Evolutionary conservation across 345 rosid species (phyloP), one percentile per base, ranked within the genome.

Genomic region (Murraya paniculata): DNA sequence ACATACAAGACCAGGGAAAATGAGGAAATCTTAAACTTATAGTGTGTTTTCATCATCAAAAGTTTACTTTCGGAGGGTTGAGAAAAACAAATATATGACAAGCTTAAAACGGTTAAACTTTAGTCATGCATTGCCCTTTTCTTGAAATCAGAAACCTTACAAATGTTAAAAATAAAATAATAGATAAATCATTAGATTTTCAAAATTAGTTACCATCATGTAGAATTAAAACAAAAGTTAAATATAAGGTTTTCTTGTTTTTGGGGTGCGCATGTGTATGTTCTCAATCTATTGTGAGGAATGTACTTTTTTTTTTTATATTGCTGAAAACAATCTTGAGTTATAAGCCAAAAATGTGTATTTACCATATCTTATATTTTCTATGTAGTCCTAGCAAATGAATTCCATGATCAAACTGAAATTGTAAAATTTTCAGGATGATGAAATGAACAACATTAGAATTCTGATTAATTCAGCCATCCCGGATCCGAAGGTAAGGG

Each of bases 401-500:
- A 50, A 30, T 19, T 36, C 67, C 33, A 64, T 30, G 30, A 25
- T 18, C 45, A 7, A 64, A 36, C 39, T 66, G 14, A 76, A 71
- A n/a, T 31, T 25, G 9, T 79, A 35, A 38, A 28, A 58, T 36
- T 68, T 85, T 21, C 86, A 94, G 97, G 93, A 91, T 45, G 87
- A 88, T 41, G 94, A 90, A 84, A 79, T 73, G 67, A 67, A 84
- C 39, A 77, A 80, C 82, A 83, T 94, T 25, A 80, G 64, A 36
- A 81, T 66, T 30, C 75, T 92, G 79, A 68, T 94, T 41, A 77
- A 75, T 74, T 85, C 85, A 57, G 92, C 91, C 19, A 81, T 87
- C 70, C 19, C 84, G 73, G 94, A 91, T 84, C 83, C 91, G 19
- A 84, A 81, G 64, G 88, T 81, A 80, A 91, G 85, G 80, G 97